These are phyloP conservation scores for Alisma plantagoaquatica DNA, from an alignment of 106 monocot species.

Conservation along the genomic window DNA sequence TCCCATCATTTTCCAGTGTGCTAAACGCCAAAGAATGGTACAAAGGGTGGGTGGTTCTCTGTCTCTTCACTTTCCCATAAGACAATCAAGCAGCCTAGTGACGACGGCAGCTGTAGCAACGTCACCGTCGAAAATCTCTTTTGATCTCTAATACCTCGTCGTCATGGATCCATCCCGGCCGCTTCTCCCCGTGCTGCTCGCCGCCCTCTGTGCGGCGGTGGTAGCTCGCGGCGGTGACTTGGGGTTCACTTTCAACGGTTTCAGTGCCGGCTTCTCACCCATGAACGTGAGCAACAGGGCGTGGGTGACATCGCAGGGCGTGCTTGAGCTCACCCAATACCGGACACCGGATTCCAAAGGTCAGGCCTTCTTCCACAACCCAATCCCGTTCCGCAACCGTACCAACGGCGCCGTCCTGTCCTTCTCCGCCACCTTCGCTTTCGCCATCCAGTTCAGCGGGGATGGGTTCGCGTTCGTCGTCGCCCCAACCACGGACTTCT, in stretches of 20 bases:
- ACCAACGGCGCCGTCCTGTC: slow-evolving; percentile 14
- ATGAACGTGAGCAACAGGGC: neutral
- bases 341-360: slow-evolving; percentile 11
- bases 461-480: slow-evolving; percentile 11
- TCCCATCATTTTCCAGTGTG: too few relatives aligned
- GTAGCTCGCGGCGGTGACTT: too few relatives aligned
- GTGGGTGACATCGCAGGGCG: neutral
- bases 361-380: slow-evolving; percentile 19
- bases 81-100: too few relatives aligned
- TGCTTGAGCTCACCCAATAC: slow-evolving; percentile 16
- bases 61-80: too few relatives aligned
- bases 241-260: slow-evolving; percentile 1
- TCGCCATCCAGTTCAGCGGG: slow-evolving; percentile 15
- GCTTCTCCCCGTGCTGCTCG: too few relatives aligned
- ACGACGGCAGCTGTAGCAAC: too few relatives aligned
- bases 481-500: neutral
- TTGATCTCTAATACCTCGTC: too few relatives aligned
- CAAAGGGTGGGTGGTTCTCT: too few relatives aligned
- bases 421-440: slow-evolving; percentile 40
- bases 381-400: slow-evolving; percentile 14
- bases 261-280: neutral
- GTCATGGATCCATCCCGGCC: too few relatives aligned
- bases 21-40: too few relatives aligned
- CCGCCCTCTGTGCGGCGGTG: too few relatives aligned
- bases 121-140: too few relatives aligned